These are phyloP conservation scores for Ophiognomonia clavigignenti-juglandacearum DNA, from an alignment of 2,329 filamentous ascomycete species.

Conservation along the genomic window DNA sequence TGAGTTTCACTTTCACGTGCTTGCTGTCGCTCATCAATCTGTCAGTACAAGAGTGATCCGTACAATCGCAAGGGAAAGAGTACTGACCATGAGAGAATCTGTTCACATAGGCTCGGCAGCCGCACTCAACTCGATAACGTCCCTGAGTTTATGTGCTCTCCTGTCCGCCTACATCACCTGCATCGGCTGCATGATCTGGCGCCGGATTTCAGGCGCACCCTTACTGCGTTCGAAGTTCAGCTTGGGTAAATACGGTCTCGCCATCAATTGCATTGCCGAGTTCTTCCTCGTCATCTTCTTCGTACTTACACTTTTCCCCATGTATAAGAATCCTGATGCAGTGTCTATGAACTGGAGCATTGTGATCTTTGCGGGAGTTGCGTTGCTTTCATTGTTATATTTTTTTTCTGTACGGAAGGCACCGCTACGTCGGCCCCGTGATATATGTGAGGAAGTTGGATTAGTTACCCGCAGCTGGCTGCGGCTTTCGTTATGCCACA, in stretches of 20 bases:
- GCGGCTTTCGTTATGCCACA: too few relatives aligned
- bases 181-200: conserved; percentile 12
- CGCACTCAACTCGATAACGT: conserved; percentile 18
- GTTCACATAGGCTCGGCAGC: neutral
- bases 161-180: conserved; percentile 18
- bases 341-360: conserved; percentile 18
- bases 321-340: conserved; percentile 3
- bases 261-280: conserved; percentile 13
- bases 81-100: neutral
- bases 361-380: conserved; percentile 12
- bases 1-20: conserved; percentile 11
- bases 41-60: neutral
- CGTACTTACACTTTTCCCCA: conserved; percentile 16
- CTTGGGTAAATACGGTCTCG: conserved; percentile 13
- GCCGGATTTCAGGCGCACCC: neutral
- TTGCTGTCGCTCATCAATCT: conserved; percentile 13
- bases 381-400: conserved; percentile 10
- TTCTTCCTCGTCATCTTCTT: conserved; percentile 15
- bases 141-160: conserved; percentile 15
- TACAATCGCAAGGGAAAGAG: neutral
- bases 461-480: too few relatives aligned
- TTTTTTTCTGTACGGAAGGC: conserved; percentile 7
- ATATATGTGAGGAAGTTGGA: conserved; percentile 12
- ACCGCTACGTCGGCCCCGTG: conserved; percentile 10
- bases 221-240: conserved; percentile 14